Evolutionary conservation across 1,284 basidiomycete genomes (phyloP).

Genomic region (Leccinum proliferum): DNA sequence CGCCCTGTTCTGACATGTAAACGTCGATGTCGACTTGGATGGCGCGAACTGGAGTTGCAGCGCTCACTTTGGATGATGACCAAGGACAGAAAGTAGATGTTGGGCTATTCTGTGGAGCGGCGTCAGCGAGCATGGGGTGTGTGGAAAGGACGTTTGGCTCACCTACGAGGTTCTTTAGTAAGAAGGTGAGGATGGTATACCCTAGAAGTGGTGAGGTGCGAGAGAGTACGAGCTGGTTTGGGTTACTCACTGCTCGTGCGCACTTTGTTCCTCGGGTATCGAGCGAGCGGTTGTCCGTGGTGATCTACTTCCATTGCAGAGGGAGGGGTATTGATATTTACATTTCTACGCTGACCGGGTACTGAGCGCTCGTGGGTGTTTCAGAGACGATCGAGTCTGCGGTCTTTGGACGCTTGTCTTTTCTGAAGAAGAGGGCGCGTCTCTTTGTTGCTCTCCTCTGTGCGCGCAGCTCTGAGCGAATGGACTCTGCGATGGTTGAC

Average conservation of each 20-base stretch:
- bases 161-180: neutral
- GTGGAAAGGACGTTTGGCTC: too few species aligned
- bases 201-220: neutral
- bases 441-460: constrained; percentile 55
- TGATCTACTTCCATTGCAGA: constrained; percentile 61
- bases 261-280: constrained; percentile 92
- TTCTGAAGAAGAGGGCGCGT: constrained; percentile 34
- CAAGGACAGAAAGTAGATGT: too few species aligned
- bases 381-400: constrained; percentile 22
- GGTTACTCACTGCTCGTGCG: constrained; percentile 78
- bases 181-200: neutral
- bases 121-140: too few species aligned
- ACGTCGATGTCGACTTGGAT: constrained; percentile 48
- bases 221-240: neutral
- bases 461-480: constrained; percentile 70
- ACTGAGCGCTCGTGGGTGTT: constrained; percentile 27
- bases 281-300: constrained; percentile 71
- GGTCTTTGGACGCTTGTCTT: constrained; percentile 42
- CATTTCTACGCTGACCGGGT: constrained; percentile 62
- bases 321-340: constrained; percentile 67
- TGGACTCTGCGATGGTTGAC: constrained; percentile 83
- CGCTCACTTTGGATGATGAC: constrained; percentile 8
- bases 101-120: too few species aligned
- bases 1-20: constrained; percentile 68
- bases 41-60: constrained; percentile 25